Conservation (phyloP, 441 rosid species). For the Raphanus hybrid region DNA sequence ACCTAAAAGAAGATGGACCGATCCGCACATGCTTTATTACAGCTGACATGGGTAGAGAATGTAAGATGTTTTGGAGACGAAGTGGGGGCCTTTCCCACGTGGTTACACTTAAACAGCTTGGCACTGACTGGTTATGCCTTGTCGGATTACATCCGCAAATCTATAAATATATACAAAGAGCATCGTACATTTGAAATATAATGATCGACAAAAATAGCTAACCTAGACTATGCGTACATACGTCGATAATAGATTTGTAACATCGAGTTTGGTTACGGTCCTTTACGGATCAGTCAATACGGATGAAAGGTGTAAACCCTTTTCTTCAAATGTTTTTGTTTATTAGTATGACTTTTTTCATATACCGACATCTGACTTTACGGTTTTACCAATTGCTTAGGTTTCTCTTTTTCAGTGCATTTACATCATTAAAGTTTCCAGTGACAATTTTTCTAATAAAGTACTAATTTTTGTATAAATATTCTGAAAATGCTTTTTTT, state of each 20-base stretch:
- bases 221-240: not conserved
- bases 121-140: conserved; percentile 25
- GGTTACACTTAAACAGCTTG: conserved; percentile 27
- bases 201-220: not conserved
- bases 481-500: conserved; percentile 3
- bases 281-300: not conserved
- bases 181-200: not conserved
- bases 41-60: conserved; percentile 29
- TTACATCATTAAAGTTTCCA: not conserved
- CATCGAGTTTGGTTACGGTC: not conserved
- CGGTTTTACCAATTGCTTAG: not conserved
- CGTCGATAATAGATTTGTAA: not conserved
- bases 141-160: conserved; percentile 26
- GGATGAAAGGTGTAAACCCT: not conserved
- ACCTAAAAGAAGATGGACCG: conserved; percentile 24
- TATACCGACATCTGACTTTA: conserved; percentile 1
- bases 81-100: conserved; percentile 48
- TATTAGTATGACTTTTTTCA: not conserved
- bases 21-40: conserved; percentile 35
- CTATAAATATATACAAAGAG: too few species aligned
- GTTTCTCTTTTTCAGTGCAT: not conserved
- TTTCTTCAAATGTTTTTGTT: not conserved
- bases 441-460: not conserved
- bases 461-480: not conserved
- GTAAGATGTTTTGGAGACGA: conserved; percentile 37